These are phyloP conservation scores for Penicillium cinerascens DNA, from an alignment of 495 filamentous ascomycete genomes.

Conservation along the genomic window DNA sequence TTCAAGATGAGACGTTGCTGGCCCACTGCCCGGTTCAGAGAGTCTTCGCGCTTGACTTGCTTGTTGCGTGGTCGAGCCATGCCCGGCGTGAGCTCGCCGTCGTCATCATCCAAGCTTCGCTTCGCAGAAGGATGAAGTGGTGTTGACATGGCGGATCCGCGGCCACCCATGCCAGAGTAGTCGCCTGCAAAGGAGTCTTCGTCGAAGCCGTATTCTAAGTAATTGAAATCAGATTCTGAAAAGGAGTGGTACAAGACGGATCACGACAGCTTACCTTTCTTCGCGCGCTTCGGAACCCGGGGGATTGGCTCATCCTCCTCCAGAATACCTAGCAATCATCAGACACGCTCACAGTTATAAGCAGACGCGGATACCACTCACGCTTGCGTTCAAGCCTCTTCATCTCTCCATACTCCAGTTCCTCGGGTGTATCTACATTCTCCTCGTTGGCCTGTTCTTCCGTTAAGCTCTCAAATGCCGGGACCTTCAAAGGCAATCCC, in stretches of 20 bases:
- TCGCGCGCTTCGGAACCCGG: slow-evolving; percentile 53
- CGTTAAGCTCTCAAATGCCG: slow-evolving; percentile 71
- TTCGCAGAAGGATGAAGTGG: slow-evolving; percentile 39
- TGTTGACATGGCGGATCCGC: slow-evolving; percentile 40
- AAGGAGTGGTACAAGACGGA: neutral
- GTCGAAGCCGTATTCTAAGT: slow-evolving; percentile 33
- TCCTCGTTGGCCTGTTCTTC: slow-evolving; percentile 73
- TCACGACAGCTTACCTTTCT: slow-evolving; percentile 44
- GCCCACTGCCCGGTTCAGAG: slow-evolving; percentile 33
- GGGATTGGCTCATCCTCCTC: slow-evolving; percentile 60
- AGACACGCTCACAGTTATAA: neutral
- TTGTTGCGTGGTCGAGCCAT: slow-evolving; percentile 35
- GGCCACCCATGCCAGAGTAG: slow-evolving; percentile 33
- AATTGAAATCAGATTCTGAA: neutral
- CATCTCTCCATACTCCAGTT: slow-evolving; percentile 78
- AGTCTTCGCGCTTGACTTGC: slow-evolving; percentile 36
- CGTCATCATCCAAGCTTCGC: slow-evolving; percentile 32
- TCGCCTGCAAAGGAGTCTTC: slow-evolving; percentile 36
- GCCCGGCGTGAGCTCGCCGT: slow-evolving; percentile 37
- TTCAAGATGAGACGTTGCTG: slow-evolving; percentile 48
- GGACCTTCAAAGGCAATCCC: slow-evolving; percentile 74
- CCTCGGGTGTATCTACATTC: slow-evolving; percentile 86
- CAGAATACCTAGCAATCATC: slow-evolving; percentile 43
- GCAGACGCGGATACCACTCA: slow-evolving; percentile 20
- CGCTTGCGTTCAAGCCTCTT: slow-evolving; percentile 84